These are phyloP conservation scores for Saccharomycopsis babjevae DNA, from an alignment of 805 yeast species.

Conservation along the genomic window DNA sequence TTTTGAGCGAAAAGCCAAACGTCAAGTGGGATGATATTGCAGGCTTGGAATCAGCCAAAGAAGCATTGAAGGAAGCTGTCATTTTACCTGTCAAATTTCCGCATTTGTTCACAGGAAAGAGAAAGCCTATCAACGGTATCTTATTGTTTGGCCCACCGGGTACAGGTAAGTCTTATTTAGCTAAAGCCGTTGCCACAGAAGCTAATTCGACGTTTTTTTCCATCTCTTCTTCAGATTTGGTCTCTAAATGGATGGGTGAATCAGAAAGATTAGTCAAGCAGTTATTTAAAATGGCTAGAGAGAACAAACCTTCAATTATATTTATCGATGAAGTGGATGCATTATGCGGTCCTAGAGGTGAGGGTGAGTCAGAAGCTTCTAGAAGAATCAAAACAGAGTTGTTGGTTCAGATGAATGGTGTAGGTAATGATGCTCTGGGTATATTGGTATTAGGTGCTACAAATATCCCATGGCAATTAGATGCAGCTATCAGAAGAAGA, in stretches of 20 bases:
- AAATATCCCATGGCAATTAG: constrained; percentile 97
- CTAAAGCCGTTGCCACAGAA: constrained; percentile 98
- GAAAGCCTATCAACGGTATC: constrained; percentile 89
- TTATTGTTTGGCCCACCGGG: constrained; percentile 91
- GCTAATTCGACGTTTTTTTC: constrained; percentile 96
- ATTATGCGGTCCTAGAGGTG: constrained; percentile 95
- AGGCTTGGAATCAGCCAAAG: constrained; percentile 90
- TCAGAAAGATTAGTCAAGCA: constrained; percentile 93
- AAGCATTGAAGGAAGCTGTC: constrained; percentile 94
- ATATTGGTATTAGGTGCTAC: constrained; percentile 95
- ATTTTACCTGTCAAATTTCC: constrained; percentile 94
- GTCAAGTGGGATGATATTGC: constrained; percentile 94
- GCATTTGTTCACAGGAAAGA: constrained; percentile 85
- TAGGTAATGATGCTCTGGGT: constrained; percentile 88
- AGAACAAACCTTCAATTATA: constrained; percentile 88
- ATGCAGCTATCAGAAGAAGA: constrained; percentile 93
- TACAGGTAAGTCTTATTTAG: constrained; percentile 93
- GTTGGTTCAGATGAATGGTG: constrained; percentile 97
- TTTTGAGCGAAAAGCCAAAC: constrained; percentile 83
- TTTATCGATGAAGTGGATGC: constrained; percentile 99
- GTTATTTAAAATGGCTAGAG: constrained; percentile 91
- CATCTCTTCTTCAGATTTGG: constrained; percentile 91
- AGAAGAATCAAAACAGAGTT: constrained; percentile 93
- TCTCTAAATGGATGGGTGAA: constrained; percentile 99
- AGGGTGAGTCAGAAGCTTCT: constrained; percentile 93